Evolutionary conservation across 441 rosid genomes (phyloP), one percentile per base, ranked within the genome.

Genomic region (Flueggea neowawraea): DNA sequence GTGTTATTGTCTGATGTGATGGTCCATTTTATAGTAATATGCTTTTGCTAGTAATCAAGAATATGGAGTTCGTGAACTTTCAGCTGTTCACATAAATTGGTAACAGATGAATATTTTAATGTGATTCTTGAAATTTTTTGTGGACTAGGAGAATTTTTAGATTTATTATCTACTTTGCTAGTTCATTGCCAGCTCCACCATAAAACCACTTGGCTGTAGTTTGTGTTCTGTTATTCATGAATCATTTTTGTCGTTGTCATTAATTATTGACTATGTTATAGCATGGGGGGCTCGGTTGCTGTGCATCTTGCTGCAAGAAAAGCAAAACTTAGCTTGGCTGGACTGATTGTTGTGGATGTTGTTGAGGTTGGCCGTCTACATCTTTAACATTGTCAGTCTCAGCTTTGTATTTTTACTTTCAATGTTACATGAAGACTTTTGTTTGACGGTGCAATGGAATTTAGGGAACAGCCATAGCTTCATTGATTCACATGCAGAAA

Each of bases 201-300:
- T 5, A 36, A 36, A 36, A 36, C 41, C 0, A 36, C 41, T 36
- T 36, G 28, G 28, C 41, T 36, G 9, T 36, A 8, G 41, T 36
- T 36, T 2, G 1, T 36, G 41, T 36, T 36, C 9, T 36, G 41
- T 8, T 5, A 36, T 8, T 8, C 41, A 2, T 0, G 41, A 36
- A 36, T 36, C 9, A 36, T 36, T 57, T 49, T 51, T 12, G 11
- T 17, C 33, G 2, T 32, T 4, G 16, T 55, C 33, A 11, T 13
- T 31, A 44, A 54, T 61, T 49, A 16, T 69, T 56, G 52, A 36
- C 56, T 58, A 67, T 52, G 51, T 31, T 67, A 57, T 79, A 95
- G 99, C 79, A 90, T 95, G 98, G 99, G 99, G 66, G 99, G 98
- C 41, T 90, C 99, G 9, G 93, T 95, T n/a, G 96, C 96, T 56